These are phyloP conservation scores for Labyrinthula sp. DNA, from an alignment of 352 stramenopile species.

Conservation along the genomic window DNA sequence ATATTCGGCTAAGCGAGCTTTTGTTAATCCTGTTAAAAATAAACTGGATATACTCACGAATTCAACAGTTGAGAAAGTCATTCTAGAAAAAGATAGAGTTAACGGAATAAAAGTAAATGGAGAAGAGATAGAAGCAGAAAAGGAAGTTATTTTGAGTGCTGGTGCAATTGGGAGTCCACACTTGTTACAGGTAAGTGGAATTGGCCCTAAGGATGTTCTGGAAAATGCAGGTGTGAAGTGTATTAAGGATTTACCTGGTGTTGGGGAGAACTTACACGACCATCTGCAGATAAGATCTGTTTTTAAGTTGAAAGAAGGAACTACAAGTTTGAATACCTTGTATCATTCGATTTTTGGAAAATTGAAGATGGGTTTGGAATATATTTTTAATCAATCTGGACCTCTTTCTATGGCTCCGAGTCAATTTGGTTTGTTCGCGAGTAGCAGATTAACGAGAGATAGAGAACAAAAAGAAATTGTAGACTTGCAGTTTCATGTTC, in stretches of 20 bases:
- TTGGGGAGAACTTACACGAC: constrained; percentile 24
- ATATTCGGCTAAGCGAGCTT: constrained; percentile 38
- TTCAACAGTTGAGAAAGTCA: background rate
- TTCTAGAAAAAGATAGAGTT: no score
- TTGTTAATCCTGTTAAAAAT: constrained; percentile 34
- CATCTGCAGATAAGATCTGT: constrained; percentile 4
- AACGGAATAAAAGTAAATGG: constrained; percentile 18
- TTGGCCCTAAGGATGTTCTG: constrained; percentile 47
- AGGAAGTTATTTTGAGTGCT: constrained; percentile 48
- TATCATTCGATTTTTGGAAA: no score
- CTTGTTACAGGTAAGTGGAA: constrained; percentile 50
- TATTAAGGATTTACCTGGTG: constrained; percentile 16
- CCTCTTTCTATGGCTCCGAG: no score
- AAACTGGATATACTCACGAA: constrained; percentile 4
- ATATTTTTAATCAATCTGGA: no score
- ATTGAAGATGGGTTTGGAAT: no score
- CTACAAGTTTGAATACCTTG: no score
- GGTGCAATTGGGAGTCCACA: constrained; percentile 50
- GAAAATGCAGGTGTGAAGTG: background rate
- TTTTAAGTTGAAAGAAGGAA: constrained; percentile 1
- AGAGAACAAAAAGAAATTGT: no score
- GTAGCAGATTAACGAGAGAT: no score
- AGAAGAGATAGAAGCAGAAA: constrained; percentile 11
- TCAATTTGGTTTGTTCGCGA: no score
- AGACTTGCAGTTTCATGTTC: no score